Conservation (phyloP, 495 filamentous ascomycete species). For the Cercophora samala region DNA sequence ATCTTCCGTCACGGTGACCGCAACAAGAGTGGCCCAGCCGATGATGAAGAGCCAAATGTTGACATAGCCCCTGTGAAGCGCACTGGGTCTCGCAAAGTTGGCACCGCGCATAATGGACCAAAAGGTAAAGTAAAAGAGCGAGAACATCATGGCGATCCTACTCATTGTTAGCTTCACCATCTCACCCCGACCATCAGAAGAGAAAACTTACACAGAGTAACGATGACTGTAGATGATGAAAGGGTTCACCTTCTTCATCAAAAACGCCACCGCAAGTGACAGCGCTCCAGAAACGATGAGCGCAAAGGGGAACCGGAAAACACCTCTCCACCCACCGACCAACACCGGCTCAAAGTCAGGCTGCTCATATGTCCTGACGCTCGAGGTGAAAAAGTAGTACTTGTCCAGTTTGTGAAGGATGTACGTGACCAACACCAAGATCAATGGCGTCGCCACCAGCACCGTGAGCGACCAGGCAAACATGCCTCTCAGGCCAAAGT, state of each 20-base stretch:
- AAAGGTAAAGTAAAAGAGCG: conserved; percentile 71
- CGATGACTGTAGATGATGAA: conserved; percentile 80
- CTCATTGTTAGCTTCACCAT: conserved; percentile 23
- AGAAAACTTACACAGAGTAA: conserved; percentile 63
- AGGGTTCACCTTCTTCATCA: conserved; percentile 80
- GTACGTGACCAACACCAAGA: conserved; percentile 65
- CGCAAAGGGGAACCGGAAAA: conserved; percentile 80
- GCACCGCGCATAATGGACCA: conserved; percentile 85
- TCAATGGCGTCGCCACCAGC: conserved; percentile 70
- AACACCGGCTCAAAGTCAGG: conserved; percentile 58
- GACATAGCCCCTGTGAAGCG: conserved; percentile 76
- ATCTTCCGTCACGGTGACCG: conserved; percentile 69
- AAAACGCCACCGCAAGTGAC: conserved; percentile 67
- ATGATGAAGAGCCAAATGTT: conserved; percentile 78
- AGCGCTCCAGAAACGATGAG: conserved; percentile 65
- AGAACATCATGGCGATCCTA: conserved; percentile 79
- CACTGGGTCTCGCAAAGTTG: conserved; percentile 79
- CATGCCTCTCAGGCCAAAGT: conserved; percentile 74
- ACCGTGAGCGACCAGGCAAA: conserved; percentile 85
- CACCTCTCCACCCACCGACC: conserved; percentile 72
- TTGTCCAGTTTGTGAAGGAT: conserved; percentile 67
- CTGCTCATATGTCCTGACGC: conserved; percentile 55
- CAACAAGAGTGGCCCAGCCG: conserved; percentile 69
- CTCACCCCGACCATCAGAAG: neutral
- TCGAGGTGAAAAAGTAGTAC: conserved; percentile 71